Base-by-base conservation (phyloP, 495 filamentous ascomycete species). In the Trypethelium eluteriae region DNA sequence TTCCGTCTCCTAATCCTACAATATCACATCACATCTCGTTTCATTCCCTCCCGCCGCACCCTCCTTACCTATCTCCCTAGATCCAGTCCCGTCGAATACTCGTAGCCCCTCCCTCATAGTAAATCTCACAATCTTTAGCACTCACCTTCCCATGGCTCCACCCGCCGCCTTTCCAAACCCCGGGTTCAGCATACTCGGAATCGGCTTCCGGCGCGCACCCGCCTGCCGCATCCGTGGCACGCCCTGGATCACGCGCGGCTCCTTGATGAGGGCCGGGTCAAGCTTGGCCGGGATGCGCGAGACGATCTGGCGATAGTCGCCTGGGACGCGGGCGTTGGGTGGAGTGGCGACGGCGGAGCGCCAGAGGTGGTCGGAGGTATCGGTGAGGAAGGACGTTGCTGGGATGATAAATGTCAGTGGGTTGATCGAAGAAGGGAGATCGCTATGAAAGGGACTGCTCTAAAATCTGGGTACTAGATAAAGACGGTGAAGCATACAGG, bases 361-460 rank as follows among this genome's bases (percentile, higher is more conserved):
- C 94, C 94, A 98, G 39, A 96, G 83, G 74, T 98, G 94, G 72
- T 97, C 93, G 11, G 87, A 86, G 5, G 86, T 92, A 72, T 98
- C 91, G 39, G 86, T 85, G 32, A 98, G 80, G 76, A 94, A 98
- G 67, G 85, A 83, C 12, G 89, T 86, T 34, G 71, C 75, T 59
- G 32, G 2, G 14, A 39, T 11, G 14, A 36, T n/a, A 36, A 35
- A 74, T 39, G 7, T 81, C 6, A 7, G 7, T 14, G 41, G 7
- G 6, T 7, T 44, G 41, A 44, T 7, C 14, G 41, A 14, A 44
- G 14, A 44, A 14, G 7, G 7, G 7, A 44, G 41, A 14, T 44
- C 41, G 41, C 41, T 44, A 7, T 44, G 7, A 7, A 14, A 7
- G 41, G 41, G 7, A 44, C 14, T 7, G 41, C 14, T 44, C 7